Base-by-base conservation (phyloP, 2,329 filamentous ascomycete genomes). In the Thelonectria rubi region DNA sequence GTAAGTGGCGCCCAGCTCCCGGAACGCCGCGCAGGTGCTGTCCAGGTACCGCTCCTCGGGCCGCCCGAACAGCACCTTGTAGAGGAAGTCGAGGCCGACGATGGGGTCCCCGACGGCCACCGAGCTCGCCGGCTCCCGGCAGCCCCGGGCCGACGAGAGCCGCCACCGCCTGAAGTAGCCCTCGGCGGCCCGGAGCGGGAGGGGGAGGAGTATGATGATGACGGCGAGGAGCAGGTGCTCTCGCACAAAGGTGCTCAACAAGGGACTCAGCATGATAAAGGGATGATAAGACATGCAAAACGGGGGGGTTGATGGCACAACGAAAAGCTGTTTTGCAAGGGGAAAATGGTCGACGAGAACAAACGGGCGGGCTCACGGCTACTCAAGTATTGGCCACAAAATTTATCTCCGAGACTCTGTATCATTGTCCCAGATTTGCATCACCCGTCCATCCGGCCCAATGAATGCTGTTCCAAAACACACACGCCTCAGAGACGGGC, bases 61-160 rank as follows among this genome's bases (percentile, higher is more conserved):
- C 6, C 67, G 48, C 1, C 60, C 60, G 30, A 78, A 74, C 7
- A 77, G 17, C 9, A 64, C 63, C 14, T 69, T 72, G 60, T 73
- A 77, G 2, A 76, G 55, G 26, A 78, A 78, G 47, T 78, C 76
- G n/a, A 77, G 34, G 1, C 76, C 77, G 2, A 77, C 62, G 20
- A 74, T 67, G 3, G 73, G 74, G 10, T 77, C 74, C 24, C 60
- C 74, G 21, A 76, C 69, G 0, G 67, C 62, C 1, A 68, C 66
- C 32, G 68, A 69, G 14, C 62, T 72, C 8, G 62, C 26, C 3
- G 67, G 67, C 7, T 65, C 58, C 51, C 67, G 61, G 20, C 75
- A 75, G 14, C 72, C 72, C 4, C 43, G 53, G 1, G 45, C 57
- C n/a, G 64, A 62, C 21, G 68, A 58, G 42, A 73, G 55, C 12